A percentile compares a stretch with the other conserved stretches of the same genome.
Evolutionary conservation across 2,329 filamentous ascomycete genomes (phyloP).

Genomic region (Alternaria alternata): DNA sequence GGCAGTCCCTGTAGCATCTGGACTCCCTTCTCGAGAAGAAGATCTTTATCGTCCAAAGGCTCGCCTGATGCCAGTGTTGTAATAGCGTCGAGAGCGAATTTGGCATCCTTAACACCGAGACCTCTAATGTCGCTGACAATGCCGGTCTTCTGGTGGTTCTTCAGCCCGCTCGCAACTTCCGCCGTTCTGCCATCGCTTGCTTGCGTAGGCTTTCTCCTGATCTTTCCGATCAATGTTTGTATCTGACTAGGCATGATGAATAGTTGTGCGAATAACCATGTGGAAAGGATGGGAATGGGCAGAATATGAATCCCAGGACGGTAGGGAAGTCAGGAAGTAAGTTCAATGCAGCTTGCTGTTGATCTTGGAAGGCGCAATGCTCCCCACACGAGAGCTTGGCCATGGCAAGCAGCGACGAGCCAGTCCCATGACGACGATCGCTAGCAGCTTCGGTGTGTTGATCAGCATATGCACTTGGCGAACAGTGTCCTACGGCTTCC

Average conservation of each 20-base stretch:
- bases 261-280: conserved; percentile 2
- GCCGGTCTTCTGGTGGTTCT: conserved; percentile 35
- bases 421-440: conserved; percentile 17
- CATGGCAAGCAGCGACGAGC: conserved; percentile 6
- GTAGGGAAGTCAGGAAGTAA: conserved; percentile 3
- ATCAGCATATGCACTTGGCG: conserved; percentile 25
- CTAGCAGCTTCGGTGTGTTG: conserved; percentile 22
- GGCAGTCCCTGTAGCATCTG: conserved; percentile 62
- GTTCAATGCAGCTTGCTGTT: conserved; percentile 2
- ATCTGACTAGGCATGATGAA: conserved; percentile 48
- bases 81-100: conserved; percentile 63
- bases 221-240: conserved; percentile 55
- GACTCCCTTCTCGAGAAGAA: conserved; percentile 58
- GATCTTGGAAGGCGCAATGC: conserved; percentile 13
- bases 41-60: conserved; percentile 67
- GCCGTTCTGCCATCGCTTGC: conserved; percentile 59
- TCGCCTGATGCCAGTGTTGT: conserved; percentile 70
- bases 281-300: neutral
- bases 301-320: conserved; percentile 6
- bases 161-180: conserved; percentile 33
- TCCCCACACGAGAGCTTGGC: conserved; percentile 14
- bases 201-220: conserved; percentile 57
- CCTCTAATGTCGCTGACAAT: conserved; percentile 63
- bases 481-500: conserved; percentile 15
- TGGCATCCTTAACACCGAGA: conserved; percentile 58